phyloP scores from a whole-genome alignment of 306 rosid genomes.

The Macrotyloma uniflorum region DNA sequence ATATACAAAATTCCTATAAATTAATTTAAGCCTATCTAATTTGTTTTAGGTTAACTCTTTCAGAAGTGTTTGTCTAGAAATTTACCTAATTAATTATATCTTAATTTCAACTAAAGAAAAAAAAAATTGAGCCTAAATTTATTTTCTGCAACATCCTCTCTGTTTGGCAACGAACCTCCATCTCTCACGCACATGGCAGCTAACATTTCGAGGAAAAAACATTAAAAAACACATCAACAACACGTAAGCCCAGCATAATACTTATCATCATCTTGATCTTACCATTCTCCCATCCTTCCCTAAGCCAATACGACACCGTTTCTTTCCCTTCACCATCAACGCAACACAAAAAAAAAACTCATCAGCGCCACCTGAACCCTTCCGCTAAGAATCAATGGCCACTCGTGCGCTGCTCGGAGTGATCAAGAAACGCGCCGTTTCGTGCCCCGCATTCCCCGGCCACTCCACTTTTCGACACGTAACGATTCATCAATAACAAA shows the following conservation, averaged over 20 bases:
- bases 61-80: too few relatives aligned
- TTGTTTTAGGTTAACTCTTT: too few relatives aligned
- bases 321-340: neutral
- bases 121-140: neutral
- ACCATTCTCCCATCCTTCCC: neutral
- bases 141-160: neutral
- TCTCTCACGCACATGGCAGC: slow-evolving; percentile 14
- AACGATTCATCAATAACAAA: slow-evolving; percentile 16
- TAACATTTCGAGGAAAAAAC: neutral
- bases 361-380: neutral
- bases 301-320: slow-evolving; percentile 5
- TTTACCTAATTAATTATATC: too few relatives aligned
- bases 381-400: slow-evolving; percentile 51
- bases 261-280: neutral
- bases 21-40: too few relatives aligned
- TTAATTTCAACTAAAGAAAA: too few relatives aligned
- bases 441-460: slow-evolving; percentile 37
- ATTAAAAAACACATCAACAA: neutral
- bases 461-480: slow-evolving; percentile 58
- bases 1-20: too few relatives aligned
- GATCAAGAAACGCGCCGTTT: slow-evolving; percentile 50
- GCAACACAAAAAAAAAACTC: neutral
- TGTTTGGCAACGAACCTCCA: neutral
- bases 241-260: slow-evolving; percentile 14
- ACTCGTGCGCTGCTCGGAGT: slow-evolving; percentile 50